A percentile compares a stretch with the other conserved stretches of the same genome.
Conservation (phyloP, 2,329 filamentous ascomycete genomes). For the Scleromitrula shiraiana region DNA sequence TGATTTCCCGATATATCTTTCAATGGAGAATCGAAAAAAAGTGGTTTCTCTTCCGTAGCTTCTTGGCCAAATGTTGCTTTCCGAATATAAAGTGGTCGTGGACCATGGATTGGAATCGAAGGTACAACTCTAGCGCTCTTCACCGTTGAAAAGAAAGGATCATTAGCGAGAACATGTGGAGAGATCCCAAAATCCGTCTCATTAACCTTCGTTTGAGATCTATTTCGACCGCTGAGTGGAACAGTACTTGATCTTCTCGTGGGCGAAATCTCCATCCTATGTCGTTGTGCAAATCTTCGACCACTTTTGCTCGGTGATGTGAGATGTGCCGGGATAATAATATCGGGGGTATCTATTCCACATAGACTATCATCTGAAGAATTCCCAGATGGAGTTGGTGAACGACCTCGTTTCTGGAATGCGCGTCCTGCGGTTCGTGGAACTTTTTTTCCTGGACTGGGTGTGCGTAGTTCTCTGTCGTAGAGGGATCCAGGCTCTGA, state of each 20-base stretch:
- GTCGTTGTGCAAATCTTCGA: slow-evolving; percentile 6
- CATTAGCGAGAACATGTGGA: slow-evolving; percentile 11
- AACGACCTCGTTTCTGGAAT: slow-evolving; percentile 5
- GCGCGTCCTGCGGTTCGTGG: slow-evolving; percentile 1
- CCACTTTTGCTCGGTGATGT: slow-evolving; percentile 22
- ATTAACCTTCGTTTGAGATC: not conserved
- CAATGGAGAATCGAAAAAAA: slow-evolving; percentile 14
- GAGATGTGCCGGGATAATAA: slow-evolving; percentile 17
- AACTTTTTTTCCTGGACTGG: slow-evolving; percentile 16
- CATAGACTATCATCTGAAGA: slow-evolving; percentile 24
- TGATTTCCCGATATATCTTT: slow-evolving; percentile 20
- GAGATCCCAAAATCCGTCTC: slow-evolving; percentile 2
- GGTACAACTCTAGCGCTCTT: slow-evolving; percentile 15
- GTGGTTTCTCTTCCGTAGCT: slow-evolving; percentile 11
- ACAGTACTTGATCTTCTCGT: slow-evolving; percentile 14
- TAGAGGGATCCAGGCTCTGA: slow-evolving; percentile 16
- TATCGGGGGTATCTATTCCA: slow-evolving; percentile 14
- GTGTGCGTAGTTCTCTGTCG: slow-evolving; percentile 14
- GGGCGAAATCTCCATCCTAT: slow-evolving; percentile 12
- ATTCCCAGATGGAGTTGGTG: slow-evolving; percentile 13
- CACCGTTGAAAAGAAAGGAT: slow-evolving; percentile 21
- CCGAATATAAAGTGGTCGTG: slow-evolving; percentile 19
- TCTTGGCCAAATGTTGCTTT: slow-evolving; percentile 24
- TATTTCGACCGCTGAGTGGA: too few relatives aligned
- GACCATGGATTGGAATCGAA: slow-evolving; percentile 8